phyloP scores from a whole-genome alignment of 2,329 filamentous ascomycete genomes.

The Alternaria longipes region DNA sequence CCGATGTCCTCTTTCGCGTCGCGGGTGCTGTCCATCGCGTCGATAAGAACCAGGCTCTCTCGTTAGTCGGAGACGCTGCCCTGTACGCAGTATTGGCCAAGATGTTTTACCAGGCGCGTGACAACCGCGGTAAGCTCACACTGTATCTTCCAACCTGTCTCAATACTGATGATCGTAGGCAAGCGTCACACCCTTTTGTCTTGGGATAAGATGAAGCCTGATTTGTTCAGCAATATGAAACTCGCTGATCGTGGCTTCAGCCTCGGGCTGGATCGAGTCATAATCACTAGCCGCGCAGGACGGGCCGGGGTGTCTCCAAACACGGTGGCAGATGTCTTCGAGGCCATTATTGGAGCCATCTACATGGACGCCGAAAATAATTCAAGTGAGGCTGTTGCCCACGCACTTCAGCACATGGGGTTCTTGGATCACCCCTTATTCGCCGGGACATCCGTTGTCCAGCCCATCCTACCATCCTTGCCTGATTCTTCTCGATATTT shows the following conservation, averaged over 20 bases:
- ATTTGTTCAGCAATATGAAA: neutral
- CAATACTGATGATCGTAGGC: neutral
- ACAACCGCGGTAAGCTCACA: neutral
- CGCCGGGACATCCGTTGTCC: slow-evolving; percentile 4
- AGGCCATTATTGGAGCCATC: slow-evolving; percentile 8
- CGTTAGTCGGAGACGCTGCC: neutral
- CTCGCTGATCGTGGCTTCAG: neutral
- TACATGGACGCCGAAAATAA: neutral
- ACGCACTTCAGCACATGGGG: slow-evolving; percentile 13
- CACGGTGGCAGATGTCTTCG: slow-evolving; percentile 5
- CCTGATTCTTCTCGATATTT: neutral
- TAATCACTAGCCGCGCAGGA: neutral
- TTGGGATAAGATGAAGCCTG: neutral
- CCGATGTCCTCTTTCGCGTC: neutral
- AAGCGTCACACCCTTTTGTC: neutral
- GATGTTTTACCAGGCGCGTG: neutral
- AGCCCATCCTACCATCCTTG: neutral
- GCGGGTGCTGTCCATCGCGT: neutral
- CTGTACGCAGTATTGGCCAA: neutral
- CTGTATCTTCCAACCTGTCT: too few relatives aligned
- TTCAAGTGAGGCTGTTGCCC: neutral
- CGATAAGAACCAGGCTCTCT: neutral
- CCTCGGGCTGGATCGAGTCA: neutral
- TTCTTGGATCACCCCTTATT: slow-evolving; percentile 11
- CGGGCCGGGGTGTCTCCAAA: neutral